These are phyloP conservation scores for Fusarium sp. DNA, from an alignment of 2,329 filamentous ascomycete genomes.

Conservation along the genomic window DNA sequence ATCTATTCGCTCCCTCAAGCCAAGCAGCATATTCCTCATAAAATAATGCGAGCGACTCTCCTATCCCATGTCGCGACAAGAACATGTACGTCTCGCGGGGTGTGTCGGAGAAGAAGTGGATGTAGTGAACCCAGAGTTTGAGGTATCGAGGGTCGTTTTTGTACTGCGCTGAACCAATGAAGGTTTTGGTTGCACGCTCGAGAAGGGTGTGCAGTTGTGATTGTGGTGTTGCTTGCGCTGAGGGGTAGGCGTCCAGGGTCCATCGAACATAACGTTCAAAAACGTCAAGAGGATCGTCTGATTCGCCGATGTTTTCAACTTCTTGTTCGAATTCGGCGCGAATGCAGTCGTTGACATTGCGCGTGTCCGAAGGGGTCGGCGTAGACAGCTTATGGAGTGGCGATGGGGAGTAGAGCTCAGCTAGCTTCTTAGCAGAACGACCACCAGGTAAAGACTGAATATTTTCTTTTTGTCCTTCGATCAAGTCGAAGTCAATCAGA, in stretches of 20 bases:
- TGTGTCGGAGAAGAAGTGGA: conserved; percentile 90
- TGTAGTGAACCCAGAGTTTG: conserved; percentile 93
- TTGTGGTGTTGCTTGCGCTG: conserved; percentile 88
- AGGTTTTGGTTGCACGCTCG: conserved; percentile 91
- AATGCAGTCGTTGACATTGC: conserved; percentile 80
- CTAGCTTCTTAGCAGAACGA: conserved; percentile 88
- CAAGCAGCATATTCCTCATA: conserved; percentile 97
- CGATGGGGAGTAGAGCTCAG: conserved; percentile 78
- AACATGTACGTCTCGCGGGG: conserved; percentile 94
- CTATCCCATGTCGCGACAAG: conserved; percentile 86
- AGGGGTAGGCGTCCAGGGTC: conserved; percentile 95
- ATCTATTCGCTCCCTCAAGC: conserved; percentile 85
- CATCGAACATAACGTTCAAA: conserved; percentile 98
- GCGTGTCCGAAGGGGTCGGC: conserved; percentile 75
- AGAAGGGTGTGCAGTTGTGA: conserved; percentile 90
- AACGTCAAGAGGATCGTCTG: conserved; percentile 93
- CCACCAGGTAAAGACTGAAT: conserved; percentile 91
- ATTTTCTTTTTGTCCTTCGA: conserved; percentile 97
- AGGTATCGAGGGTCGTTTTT: conserved; percentile 95
- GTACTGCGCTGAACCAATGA: conserved; percentile 86
- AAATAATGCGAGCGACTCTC: conserved; percentile 86
- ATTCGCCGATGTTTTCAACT: conserved; percentile 79
- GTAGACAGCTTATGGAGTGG: conserved; percentile 66
- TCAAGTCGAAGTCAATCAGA: conserved; percentile 83
- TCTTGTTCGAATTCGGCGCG: conserved; percentile 89